Percentiles rank a stretch among this genome's conserved stretches.
phyloP scores from a whole-genome alignment of 345 rosid species.

The Toxicodendron radicans region DNA sequence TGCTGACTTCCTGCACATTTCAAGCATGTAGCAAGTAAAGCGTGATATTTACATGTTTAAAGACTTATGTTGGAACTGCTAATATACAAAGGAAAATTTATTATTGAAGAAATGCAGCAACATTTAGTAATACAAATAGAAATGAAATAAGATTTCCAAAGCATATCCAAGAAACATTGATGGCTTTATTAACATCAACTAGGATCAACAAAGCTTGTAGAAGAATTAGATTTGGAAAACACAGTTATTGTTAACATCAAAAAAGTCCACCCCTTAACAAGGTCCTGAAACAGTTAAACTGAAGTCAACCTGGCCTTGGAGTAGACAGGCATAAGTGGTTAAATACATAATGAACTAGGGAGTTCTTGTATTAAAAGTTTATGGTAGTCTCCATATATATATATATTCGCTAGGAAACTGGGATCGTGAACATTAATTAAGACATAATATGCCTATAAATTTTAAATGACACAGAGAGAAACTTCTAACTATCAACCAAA shows the following conservation, averaged over 20 bases:
- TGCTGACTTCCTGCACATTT: slow-evolving; percentile 81
- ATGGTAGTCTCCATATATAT: too few relatives aligned
- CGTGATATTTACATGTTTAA: too few relatives aligned
- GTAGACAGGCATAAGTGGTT: background rate
- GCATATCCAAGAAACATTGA: background rate
- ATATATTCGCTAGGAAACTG: background rate
- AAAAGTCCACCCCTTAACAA: background rate
- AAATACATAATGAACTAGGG: background rate
- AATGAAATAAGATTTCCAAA: background rate
- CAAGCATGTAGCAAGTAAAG: too few relatives aligned
- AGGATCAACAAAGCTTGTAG: background rate
- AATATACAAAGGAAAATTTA: background rate
- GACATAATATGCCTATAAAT: background rate
- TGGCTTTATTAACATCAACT: background rate
- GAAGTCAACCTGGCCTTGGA: background rate
- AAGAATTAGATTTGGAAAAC: background rate
- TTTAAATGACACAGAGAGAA: background rate
- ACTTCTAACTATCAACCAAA: background rate
- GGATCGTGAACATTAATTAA: background rate
- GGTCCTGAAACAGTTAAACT: background rate
- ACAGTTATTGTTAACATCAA: background rate
- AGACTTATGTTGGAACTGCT: background rate
- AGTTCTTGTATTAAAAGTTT: background rate
- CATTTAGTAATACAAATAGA: background rate
- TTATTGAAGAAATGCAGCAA: background rate